Evolutionary conservation across 2,329 filamentous ascomycete genomes (phyloP), one percentile per base, ranked within the genome.

Genomic region (Calonectria hawksworthii): DNA sequence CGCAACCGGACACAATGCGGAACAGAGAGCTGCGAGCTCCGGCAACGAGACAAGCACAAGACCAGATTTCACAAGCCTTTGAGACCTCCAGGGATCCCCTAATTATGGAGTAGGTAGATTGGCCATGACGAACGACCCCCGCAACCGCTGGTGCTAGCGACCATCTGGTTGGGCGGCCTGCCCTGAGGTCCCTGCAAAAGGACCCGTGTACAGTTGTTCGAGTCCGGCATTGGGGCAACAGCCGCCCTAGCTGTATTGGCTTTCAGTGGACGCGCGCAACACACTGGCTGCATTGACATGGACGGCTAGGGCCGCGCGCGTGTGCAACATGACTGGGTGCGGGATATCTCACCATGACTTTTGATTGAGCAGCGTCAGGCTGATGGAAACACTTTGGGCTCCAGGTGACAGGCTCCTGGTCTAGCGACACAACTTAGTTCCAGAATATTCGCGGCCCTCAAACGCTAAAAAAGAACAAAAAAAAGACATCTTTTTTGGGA

Each of bases 51-150:
- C 44, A 52, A 65, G 36, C 72, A 70, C 72, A 64, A 74, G 72
- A 74, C 72, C 70, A 74, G 72, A 74, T 74, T 74, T 74, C 72
- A 70, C 67, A 66, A 70, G 72, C 28, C 28, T 51, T 18, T 28
- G 28, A 26, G 38, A 59, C 18, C 38, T 30, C 52, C 52, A 32
- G 50, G 50, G 59, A 65, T 68, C 59, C 66, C 50, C 59, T 64
- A 36, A 69, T 68, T 61, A 59, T 59, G 50, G 65, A 26, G 47
- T 54, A 69, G 65, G 47, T 52, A 67, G 30, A 50, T 66, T 51
- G 32, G 44, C 64, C 54, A 73, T 68, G 70, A 68, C 65, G 70
- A 68, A 59, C 64, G 50, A 50, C 28, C 71, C 59, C 71, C 66
- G 47, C 59, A 64, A 34, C 59, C 50, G 44, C 28, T 34, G 23